These are phyloP conservation scores for Zymoseptoria brevis DNA, from an alignment of 2,329 filamentous ascomycete genomes.

Conservation along the genomic window DNA sequence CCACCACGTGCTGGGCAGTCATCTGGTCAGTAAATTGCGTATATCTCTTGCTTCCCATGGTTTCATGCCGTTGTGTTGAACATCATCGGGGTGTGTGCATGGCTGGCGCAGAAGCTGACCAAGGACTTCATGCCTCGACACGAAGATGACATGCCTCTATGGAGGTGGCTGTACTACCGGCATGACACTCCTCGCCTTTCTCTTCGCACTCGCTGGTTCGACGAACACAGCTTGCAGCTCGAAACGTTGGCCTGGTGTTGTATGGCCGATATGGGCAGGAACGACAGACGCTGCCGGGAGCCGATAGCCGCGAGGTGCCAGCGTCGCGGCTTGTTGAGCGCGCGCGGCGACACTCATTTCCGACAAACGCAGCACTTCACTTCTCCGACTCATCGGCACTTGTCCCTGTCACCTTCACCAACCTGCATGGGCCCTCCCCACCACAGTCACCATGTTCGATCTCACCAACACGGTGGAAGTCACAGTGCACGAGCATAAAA, in stretches of 20 bases:
- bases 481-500: too few species aligned
- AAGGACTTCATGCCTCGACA: neutral
- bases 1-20: neutral
- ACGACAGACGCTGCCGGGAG: neutral
- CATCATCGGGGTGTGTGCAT: neutral
- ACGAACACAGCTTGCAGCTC: neutral
- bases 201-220: neutral
- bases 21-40: neutral
- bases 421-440: neutral
- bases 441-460: neutral
- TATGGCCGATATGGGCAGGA: neutral
- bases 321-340: neutral
- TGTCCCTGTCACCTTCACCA: neutral
- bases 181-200: neutral
- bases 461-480: neutral
- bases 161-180: neutral
- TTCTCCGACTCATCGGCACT: neutral
- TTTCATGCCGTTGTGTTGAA: neutral
- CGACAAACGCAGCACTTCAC: neutral
- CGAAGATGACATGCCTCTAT: neutral
- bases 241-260: neutral
- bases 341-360: neutral
- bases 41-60: neutral
- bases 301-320: neutral
- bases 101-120: neutral